These are phyloP conservation scores for Grammothele lineata DNA, from an alignment of 768 basidiomycete species.

Conservation along the genomic window DNA sequence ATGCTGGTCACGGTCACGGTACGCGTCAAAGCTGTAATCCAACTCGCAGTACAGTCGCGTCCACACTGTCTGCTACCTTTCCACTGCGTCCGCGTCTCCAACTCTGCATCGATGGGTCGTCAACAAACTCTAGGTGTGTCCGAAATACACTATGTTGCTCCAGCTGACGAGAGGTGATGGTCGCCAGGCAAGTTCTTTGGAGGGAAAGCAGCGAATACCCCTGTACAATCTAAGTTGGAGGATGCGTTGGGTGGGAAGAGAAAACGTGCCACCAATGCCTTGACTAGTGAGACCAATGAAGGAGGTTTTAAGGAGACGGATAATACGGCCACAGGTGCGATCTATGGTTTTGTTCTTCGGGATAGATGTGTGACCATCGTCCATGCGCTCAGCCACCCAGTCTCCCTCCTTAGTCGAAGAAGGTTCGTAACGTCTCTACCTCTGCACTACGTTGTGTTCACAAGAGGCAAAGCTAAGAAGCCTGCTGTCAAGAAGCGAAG, in stretches of 20 bases:
- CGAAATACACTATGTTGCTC: background rate
- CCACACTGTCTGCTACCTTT: conserved; percentile 7
- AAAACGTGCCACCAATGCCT: conserved; percentile 23
- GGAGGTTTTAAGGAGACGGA: no score
- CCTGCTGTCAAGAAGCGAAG: conserved; percentile 29
- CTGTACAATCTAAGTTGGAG: conserved; percentile 74
- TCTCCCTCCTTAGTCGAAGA: background rate
- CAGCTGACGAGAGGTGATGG: no score
- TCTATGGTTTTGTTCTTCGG: background rate
- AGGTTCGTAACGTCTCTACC: no score
- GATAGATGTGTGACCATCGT: no score
- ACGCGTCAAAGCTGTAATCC: conserved; percentile 20
- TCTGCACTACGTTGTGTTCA: no score
- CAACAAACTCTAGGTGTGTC: conserved; percentile 68
- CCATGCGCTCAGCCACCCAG: background rate
- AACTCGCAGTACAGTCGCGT: conserved; percentile 17
- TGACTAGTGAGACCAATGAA: no score
- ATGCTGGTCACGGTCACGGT: conserved; percentile 24
- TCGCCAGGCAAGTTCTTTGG: conserved; percentile 66
- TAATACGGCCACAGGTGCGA: background rate
- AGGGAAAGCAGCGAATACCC: conserved; percentile 62
- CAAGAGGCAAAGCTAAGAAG: conserved; percentile 2
- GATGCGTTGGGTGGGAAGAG: conserved; percentile 68
- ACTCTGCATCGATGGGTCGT: conserved; percentile 47
- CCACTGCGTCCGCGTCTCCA: conserved; percentile 3